Base-by-base conservation (phyloP, 208 protist genomes). In the Leishmania tarentolae region DNA sequence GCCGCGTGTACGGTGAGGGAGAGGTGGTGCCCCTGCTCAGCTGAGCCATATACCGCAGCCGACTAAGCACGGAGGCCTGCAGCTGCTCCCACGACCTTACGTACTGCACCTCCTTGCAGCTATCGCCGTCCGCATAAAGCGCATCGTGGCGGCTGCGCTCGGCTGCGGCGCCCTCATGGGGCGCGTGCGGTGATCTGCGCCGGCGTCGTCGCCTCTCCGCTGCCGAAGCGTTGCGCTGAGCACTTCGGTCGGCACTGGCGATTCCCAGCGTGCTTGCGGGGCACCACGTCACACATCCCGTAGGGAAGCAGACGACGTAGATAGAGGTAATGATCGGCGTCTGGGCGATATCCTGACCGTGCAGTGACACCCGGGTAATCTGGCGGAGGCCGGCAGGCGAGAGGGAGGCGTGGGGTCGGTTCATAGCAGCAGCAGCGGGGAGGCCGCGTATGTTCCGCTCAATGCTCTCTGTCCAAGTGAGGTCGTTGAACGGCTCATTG, bases 281-380 rank as follows among this genome's bases (percentile, higher is more conserved):
- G 75, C 87, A 91, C 87, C 87, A 91, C 50, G 87, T 91, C 44
- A 91, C 78, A 40, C 87, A 91, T 50, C 80, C 75, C 7, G 78
- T 65, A 7, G 84, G 79, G 37, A 88, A 85, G 83, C 78, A 84
- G 37, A 90, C 57, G 63, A 90, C 77, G 73, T 90, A 85, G 31
- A 79, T 84, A 31, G 74, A 83, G 17, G 79, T 59, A 44, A 81
- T 76, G 28, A 78, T 63, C 17, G 81, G 80, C 35, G 75, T 66
- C 40, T 46, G 15, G 37, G 76, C 11, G 13, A 44, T 24, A 37
- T 79, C 79, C 9, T 61, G 46, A 4, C 47, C 40, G 63, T 71
- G 40, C 37, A 68, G 59, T n/a, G 59, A 50, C 6, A 66, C 5
- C 15, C 9, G 50, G 21, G 69, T 46, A 9, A 69, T 46, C 65